Base-by-base conservation (phyloP, 257 asterid species). In the Solanum phureja region DNA sequence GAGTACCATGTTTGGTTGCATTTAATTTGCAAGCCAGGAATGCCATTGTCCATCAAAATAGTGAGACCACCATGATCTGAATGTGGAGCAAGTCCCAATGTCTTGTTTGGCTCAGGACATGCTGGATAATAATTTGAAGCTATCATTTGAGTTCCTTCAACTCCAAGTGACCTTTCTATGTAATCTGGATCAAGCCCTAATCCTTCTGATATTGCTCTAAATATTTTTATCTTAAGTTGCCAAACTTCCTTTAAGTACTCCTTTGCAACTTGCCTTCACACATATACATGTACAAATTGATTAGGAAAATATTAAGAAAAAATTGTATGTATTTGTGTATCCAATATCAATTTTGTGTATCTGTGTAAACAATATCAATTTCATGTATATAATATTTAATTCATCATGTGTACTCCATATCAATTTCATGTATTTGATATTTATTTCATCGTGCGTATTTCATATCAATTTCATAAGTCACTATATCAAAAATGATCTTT, bases 21-120 rank as follows among this genome's bases (percentile, higher is more conserved):
- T 37, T 92, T 93, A 83, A 94, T 90, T 84, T 94, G 98, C 89
- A 93, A 86, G 3, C 96, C 98, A 66, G 91, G 86, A 10, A 91
- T 91, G 24, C 89, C 94, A 84, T 94, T 94, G 38, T 94, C 93
- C 90, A 93, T 91, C 76, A 94, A 85, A 42, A 94, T 89, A 13
- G 98, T 90, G 56, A 94, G 91, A 24, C 86, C 94, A 35, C 95
- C 94, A 77, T 93, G 98, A 27, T 94, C 98, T 0, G 97, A 94
- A 88, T 94, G 98, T 7, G 90, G 90, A 7, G 94, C 94, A 2
- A 93, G 84, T 24, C 98, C 96, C 6, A 93, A 69, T 18, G 98
- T 92, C 60, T 91, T 91, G 24, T 93, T 71, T 19, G 98, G 95
- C 92, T 94, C 93, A 3, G 98, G 96, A 86, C 98, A 93, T 33